Conservation (phyloP, 441 rosid genomes). For the Eutrema salsugineum region DNA sequence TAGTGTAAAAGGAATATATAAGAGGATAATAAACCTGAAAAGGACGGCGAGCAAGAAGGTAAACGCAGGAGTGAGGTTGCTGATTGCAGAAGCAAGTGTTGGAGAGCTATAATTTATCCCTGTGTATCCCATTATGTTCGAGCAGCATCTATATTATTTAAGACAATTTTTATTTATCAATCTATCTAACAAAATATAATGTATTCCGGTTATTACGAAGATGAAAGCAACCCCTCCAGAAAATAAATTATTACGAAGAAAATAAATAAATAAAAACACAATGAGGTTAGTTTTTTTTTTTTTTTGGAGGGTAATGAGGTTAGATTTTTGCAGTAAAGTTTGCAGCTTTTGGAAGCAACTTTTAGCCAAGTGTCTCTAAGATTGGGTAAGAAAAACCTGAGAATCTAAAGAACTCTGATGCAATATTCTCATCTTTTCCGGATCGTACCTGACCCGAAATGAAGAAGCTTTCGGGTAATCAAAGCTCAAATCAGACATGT, state of each 20-base stretch:
- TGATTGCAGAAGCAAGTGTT: conserved; percentile 66
- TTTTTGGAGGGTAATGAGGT: no score
- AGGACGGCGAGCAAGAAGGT: conserved; percentile 59
- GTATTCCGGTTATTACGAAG: background rate
- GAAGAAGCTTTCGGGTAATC: background rate
- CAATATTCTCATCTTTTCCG: background rate
- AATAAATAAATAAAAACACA: background rate
- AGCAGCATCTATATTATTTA: conserved; percentile 37
- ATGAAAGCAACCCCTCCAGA: background rate
- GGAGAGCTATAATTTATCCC: conserved; percentile 62
- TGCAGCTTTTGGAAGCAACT: conserved; percentile 29
- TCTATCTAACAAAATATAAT: background rate
- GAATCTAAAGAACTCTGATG: background rate
- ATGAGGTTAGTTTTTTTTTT: background rate
- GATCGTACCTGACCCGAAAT: background rate
- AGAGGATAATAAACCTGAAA: conserved; percentile 41
- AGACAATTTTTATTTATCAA: background rate
- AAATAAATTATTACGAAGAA: background rate
- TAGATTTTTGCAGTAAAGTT: conserved; percentile 6
- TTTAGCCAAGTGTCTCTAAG: conserved; percentile 15
- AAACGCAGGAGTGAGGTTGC: conserved; percentile 64
- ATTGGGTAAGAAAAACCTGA: background rate
- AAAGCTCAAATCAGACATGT: background rate
- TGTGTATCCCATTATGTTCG: conserved; percentile 51
- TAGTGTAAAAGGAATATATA: conserved; percentile 12